phyloP scores from a whole-genome alignment of 208 protist species.

The Naegleria lovaniensis region DNA sequence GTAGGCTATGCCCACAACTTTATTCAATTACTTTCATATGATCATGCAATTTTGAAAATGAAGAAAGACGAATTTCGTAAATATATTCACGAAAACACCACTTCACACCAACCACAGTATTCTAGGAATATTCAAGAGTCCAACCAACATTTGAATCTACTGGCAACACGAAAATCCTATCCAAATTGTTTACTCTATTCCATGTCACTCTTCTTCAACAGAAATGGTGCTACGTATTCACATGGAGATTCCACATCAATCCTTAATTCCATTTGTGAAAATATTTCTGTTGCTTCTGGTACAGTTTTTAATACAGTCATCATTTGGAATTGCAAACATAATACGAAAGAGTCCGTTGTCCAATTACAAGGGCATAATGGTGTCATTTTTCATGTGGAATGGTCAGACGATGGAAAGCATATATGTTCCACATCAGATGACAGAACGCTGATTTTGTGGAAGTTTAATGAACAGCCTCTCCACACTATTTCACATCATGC shows the following conservation, averaged over 20 bases:
- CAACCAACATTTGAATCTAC: neutral
- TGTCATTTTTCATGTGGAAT: neutral
- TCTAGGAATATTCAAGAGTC: neutral
- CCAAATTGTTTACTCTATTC: conserved; percentile 22
- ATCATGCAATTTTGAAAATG: neutral
- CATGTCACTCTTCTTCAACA: neutral
- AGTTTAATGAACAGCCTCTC: neutral
- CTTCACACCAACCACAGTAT: neutral
- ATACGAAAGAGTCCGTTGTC: neutral
- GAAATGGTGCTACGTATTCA: neutral
- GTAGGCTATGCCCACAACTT: neutral
- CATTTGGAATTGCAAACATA: neutral
- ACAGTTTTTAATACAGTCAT: neutral
- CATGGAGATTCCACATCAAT: neutral
- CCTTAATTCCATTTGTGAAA: neutral
- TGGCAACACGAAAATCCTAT: neutral
- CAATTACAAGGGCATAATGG: neutral
- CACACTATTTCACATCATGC: neutral
- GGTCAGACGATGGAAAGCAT: neutral
- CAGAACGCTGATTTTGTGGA: neutral
- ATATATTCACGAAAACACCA: neutral
- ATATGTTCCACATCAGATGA: neutral
- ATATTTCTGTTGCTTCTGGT: neutral
- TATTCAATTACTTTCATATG: neutral
- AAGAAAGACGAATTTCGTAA: neutral